A percentile compares a stretch with the other conserved stretches of the same genome.
Conservation (phyloP, 768 basidiomycete species). For the Pleurotus pulmonarius region DNA sequence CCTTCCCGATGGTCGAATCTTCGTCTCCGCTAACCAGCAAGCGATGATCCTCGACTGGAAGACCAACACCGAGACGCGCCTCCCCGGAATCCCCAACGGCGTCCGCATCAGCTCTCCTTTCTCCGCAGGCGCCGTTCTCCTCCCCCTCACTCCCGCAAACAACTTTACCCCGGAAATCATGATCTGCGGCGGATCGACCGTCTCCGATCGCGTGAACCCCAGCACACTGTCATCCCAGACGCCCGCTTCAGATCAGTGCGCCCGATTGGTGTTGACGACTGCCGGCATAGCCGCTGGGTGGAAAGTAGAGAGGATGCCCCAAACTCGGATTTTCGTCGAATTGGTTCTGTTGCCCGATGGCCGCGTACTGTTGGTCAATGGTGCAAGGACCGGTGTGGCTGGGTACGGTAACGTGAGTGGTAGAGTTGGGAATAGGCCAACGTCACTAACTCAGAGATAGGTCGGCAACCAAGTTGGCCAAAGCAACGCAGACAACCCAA, state of each 20-base stretch:
- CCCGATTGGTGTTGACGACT: conserved; percentile 34
- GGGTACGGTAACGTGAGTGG: conserved; percentile 27
- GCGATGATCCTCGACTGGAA: conserved; percentile 40
- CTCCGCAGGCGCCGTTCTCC: conserved; percentile 32
- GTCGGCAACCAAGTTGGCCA: conserved; percentile 28
- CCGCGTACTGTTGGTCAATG: conserved; percentile 37
- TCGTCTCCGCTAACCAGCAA: conserved; percentile 37
- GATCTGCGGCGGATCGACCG: conserved; percentile 41
- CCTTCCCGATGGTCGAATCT: conserved; percentile 38
- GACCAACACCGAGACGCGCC: conserved; percentile 31
- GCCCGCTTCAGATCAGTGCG: conserved; percentile 41
- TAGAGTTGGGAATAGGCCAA: not conserved
- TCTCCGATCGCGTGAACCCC: conserved; percentile 24
- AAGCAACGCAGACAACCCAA: conserved; percentile 35
- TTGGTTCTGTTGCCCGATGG: conserved; percentile 36
- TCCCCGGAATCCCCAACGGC: conserved; percentile 42
- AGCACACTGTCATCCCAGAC: conserved; percentile 30
- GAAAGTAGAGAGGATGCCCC: conserved; percentile 41
- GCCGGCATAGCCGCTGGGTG: conserved; percentile 40
- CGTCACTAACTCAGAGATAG: conserved; percentile 5
- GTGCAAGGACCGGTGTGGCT: conserved; percentile 38
- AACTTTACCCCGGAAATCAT: conserved; percentile 41
- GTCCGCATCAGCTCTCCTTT: conserved; percentile 39
- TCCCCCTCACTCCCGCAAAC: conserved; percentile 32
- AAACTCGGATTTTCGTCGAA: conserved; percentile 34